phyloP scores from a whole-genome alignment of 768 basidiomycete genomes.

The Goffeauzyma gilvescens region DNA sequence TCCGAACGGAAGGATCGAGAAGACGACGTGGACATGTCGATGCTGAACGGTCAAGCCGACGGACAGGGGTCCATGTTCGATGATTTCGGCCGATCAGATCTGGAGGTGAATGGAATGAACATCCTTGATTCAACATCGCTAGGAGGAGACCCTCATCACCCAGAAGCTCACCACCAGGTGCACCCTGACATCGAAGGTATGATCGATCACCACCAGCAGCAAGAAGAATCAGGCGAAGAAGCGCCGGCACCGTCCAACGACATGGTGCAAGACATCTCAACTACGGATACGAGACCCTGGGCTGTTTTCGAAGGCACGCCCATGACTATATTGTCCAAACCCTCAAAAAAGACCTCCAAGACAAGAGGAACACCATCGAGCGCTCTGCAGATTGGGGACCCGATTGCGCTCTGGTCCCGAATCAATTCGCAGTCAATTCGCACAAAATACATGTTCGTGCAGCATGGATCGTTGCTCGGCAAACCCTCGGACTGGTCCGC shows the following conservation, averaged over 20 bases:
- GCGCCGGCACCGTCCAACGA: not conserved
- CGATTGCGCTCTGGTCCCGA: slow-evolving; percentile 83
- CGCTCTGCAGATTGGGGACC: slow-evolving; percentile 72
- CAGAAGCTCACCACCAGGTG: no score
- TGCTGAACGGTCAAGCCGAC: no score
- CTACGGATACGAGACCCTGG: slow-evolving; percentile 42
- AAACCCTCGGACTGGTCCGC: slow-evolving; percentile 54
- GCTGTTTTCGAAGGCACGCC: slow-evolving; percentile 80
- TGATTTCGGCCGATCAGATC: no score
- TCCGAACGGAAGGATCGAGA: not conserved
- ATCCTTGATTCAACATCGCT: no score
- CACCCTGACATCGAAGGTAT: not conserved
- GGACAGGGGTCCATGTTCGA: no score
- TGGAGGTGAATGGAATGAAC: no score
- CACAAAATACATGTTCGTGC: slow-evolving; percentile 93
- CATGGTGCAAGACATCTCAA: not conserved
- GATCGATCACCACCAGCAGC: not conserved
- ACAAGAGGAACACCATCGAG: slow-evolving; percentile 71
- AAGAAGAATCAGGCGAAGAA: not conserved
- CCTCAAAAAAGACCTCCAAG: slow-evolving; percentile 45
- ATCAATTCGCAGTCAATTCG: slow-evolving; percentile 93
- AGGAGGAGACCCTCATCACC: no score
- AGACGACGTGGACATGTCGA: not conserved
- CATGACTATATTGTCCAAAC: slow-evolving; percentile 88
- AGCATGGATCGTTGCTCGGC: slow-evolving; percentile 44